phyloP scores from a whole-genome alignment of 331 rosid species.

The Quercus lobata region DNA sequence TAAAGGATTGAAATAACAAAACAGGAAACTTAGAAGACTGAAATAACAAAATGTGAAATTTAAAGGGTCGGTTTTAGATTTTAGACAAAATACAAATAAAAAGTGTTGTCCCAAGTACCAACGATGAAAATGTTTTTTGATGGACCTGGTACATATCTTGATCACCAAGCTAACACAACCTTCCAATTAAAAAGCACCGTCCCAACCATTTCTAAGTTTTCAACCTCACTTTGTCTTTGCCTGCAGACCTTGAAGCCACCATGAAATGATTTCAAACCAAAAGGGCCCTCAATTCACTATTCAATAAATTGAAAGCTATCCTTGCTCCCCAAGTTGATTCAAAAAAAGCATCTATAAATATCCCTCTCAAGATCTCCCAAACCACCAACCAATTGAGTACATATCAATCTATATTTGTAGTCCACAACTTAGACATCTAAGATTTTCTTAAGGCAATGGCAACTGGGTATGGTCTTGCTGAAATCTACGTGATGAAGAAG shows the following conservation, averaged over 20 bases:
- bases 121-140: no score
- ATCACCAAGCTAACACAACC: no score
- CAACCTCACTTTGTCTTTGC: not conserved
- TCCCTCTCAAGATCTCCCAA: not conserved
- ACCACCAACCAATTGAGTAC: not conserved
- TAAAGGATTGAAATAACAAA: no score
- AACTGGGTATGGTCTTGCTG: not conserved
- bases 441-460: not conserved
- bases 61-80: no score
- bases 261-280: no score
- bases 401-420: not conserved
- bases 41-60: no score
- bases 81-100: no score
- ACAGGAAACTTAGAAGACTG: no score
- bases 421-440: not conserved
- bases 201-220: not conserved
- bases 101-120: no score
- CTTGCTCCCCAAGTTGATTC: conserved; percentile 25
- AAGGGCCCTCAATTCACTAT: no score
- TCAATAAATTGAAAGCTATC: not conserved
- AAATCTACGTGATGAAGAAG: conserved; percentile 16
- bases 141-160: no score
- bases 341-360: not conserved
- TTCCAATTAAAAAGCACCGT: no score
- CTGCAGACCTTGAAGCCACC: not conserved